Percentiles rank a stretch among this genome's conserved stretches.
Conservation (phyloP, 495 filamentous ascomycete species). For the Chaetomium fimeti region DNA sequence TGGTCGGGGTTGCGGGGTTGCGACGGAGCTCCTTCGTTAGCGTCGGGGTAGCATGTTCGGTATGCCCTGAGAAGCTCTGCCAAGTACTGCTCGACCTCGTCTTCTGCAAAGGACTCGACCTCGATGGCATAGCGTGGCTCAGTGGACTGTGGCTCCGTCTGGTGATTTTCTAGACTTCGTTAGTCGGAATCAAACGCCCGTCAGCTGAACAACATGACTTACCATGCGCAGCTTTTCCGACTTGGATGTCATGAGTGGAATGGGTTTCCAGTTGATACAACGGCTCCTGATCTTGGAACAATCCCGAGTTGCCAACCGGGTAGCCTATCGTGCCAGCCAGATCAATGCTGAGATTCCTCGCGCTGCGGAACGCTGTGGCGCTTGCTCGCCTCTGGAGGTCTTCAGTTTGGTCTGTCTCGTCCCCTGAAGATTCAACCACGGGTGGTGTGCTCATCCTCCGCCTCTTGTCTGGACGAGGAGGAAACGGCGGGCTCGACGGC, state of each 20-base stretch:
- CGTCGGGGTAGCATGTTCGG: slow-evolving; percentile 28
- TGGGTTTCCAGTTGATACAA: too few relatives aligned
- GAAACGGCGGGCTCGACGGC: slow-evolving; percentile 17
- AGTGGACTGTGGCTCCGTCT: not conserved
- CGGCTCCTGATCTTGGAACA: too few relatives aligned
- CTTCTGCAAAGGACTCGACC: slow-evolving; percentile 29
- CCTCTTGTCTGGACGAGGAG: slow-evolving; percentile 21
- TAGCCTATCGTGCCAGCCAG: not conserved
- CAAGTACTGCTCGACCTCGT: slow-evolving; percentile 32
- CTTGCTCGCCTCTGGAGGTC: not conserved
- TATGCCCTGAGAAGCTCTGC: slow-evolving; percentile 29
- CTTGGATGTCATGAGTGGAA: not conserved
- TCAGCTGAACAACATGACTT: not conserved
- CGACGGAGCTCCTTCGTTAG: slow-evolving; percentile 5
- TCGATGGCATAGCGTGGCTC: slow-evolving; percentile 18
- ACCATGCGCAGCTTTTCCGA: not conserved
- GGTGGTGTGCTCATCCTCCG: not conserved
- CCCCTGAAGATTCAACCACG: not conserved
- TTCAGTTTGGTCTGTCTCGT: slow-evolving; percentile 12
- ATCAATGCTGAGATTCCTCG: slow-evolving; percentile 7
- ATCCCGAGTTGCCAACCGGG: too few relatives aligned
- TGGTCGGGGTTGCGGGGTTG: not conserved
- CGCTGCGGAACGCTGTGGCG: slow-evolving; percentile 4
- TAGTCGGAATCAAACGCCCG: not conserved
- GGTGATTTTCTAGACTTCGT: not conserved